Conservation (phyloP, 345 rosid species). For the Schrenkiella parvula region DNA sequence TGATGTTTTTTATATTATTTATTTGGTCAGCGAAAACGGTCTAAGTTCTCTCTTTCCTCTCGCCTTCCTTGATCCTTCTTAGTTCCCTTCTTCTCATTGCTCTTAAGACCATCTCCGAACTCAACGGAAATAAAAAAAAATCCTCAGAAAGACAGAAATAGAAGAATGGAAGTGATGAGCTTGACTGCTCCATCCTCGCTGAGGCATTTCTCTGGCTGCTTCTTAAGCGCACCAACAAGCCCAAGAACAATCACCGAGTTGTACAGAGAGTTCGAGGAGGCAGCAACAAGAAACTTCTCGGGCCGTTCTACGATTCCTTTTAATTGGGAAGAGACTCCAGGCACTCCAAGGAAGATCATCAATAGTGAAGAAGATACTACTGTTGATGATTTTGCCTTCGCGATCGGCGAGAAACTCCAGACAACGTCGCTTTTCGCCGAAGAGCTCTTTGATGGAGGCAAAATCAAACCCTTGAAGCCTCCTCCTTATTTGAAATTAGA, state of each 20-base stretch:
- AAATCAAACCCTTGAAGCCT: conserved; percentile 64
- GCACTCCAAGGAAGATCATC: conserved; percentile 46
- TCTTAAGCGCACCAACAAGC: conserved; percentile 75
- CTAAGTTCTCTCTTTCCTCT: conserved; percentile 10
- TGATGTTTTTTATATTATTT: background rate
- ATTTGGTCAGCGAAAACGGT: conserved; percentile 43
- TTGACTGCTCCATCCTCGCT: conserved; percentile 73
- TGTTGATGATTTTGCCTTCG: conserved; percentile 53
- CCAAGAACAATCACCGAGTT: conserved; percentile 60
- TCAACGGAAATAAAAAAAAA: background rate
- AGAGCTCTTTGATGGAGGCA: conserved; percentile 72
- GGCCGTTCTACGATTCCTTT: conserved; percentile 43
- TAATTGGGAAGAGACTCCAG: conserved; percentile 61
- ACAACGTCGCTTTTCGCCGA: conserved; percentile 53
- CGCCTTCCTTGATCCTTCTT: conserved; percentile 22
- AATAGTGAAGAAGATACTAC: background rate
- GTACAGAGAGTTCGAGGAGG: conserved; percentile 43
- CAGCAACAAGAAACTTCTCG: background rate
- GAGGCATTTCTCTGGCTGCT: conserved; percentile 44
- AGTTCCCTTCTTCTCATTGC: conserved; percentile 9
- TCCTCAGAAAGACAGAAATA: background rate
- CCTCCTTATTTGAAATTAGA: conserved; percentile 51
- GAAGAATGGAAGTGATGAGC: conserved; percentile 53
- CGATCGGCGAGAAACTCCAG: conserved; percentile 34
- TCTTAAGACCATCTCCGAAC: conserved; percentile 1